Evolutionary conservation across 163 green algal genomes (phyloP), one percentile per base, ranked within the genome.

Genomic region (Volvox carteri): DNA sequence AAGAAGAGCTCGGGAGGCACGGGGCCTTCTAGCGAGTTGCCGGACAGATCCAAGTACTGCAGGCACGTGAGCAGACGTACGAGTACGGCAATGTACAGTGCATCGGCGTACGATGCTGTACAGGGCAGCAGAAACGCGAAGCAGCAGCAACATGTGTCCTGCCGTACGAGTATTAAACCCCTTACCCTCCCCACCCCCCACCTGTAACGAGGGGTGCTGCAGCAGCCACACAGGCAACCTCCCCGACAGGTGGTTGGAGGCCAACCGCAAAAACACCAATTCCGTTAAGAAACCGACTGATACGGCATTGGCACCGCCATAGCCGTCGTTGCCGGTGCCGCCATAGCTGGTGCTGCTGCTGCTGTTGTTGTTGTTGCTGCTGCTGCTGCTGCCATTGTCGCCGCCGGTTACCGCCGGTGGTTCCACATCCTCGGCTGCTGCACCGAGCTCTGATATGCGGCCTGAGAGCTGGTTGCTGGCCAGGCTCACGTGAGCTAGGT

Each of bases 41-140:
- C 14, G 0, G 52, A 58, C 1, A 80, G 46, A 67, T 87, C 81
- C 65, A 87, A 1, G 33, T 46, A 78, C 80, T 87, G 80, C 19
- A 28, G 39, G 70, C 25, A 78, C 70, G 18, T 8, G 8, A 74
- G 65, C 65, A 44, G 30, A n/a, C n/a, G n/a, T n/a, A n/a, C n/a
- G n/a, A 33, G 65, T 74, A 42, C 39, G 39, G 39, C 70, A 58
- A 37, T 3, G 8, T 58, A 37, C 41, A 19, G 54, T 12, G 8
- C 7, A 11, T 65, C 19, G 28, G 54, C 28, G 25, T 65, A 23
- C 6, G 50, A 60, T 12, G 50, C 50, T 16, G 16, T 12, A 60
- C 50, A 60, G 16, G 14, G 50, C 50, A 16, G 50, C 50, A 16
- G 14, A 60, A 60, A 60, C 50, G 50, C 50, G 50, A 60, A 60